Conservation (phyloP, 139 green algal species). For the Closterium sp. region DNA sequence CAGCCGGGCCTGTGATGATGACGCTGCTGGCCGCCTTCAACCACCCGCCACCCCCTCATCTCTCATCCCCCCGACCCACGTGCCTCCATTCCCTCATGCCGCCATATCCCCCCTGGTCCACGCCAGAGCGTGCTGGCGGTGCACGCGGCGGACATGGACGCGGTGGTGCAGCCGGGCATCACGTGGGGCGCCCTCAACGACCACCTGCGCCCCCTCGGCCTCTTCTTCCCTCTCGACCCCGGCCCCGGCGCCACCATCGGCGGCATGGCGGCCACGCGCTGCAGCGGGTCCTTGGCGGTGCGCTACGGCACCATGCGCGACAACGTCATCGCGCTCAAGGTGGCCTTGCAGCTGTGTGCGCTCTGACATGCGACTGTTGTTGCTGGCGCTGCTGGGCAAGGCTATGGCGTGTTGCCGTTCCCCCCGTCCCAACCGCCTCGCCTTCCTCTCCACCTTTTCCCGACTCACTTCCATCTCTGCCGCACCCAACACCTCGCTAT, state of each 20-base stretch:
- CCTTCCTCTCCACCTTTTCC: neutral
- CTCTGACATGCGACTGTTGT: no score
- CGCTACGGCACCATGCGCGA: conserved; percentile 56
- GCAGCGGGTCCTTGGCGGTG: conserved; percentile 47
- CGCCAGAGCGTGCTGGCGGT: conserved; percentile 30
- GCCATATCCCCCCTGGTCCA: neutral
- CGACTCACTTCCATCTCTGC: neutral
- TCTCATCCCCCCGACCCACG: no score
- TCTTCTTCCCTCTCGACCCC: conserved; percentile 56
- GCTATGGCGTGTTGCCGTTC: neutral
- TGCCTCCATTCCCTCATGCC: neutral
- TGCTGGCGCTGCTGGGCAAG: neutral
- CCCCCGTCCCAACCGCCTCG: neutral
- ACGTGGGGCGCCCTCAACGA: conserved; percentile 54
- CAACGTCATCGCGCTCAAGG: conserved; percentile 49
- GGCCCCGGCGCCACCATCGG: conserved; percentile 51
- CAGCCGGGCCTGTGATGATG: no score
- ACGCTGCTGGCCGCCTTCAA: no score
- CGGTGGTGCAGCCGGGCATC: conserved; percentile 47
- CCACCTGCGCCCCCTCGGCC: conserved; percentile 16
- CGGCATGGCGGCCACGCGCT: conserved; percentile 49
- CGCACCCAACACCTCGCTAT: neutral
- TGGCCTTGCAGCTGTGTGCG: neutral
- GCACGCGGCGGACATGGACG: conserved; percentile 48
- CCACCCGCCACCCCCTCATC: no score